A percentile compares a stretch with the other conserved stretches of the same genome.
Conservation (phyloP, 768 basidiomycete species). For the Termitomyces sp. region DNA sequence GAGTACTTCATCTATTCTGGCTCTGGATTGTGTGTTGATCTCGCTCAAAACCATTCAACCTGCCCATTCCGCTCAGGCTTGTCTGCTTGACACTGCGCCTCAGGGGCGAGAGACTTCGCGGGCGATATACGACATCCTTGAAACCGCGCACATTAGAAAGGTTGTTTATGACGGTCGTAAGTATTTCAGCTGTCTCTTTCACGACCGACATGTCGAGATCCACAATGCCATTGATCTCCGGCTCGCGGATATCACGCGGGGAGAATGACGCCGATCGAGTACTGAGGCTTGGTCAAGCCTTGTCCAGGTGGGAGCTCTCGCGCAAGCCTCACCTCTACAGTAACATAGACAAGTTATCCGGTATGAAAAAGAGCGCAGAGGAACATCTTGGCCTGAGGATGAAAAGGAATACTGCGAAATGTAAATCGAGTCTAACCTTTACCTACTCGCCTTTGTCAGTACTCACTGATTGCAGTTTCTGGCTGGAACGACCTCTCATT, state of each 20-base stretch:
- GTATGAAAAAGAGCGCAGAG: neutral
- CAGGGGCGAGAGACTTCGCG: neutral
- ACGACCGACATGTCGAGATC: slow-evolving; percentile 1
- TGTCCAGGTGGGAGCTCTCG: neutral
- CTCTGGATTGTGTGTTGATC: slow-evolving; percentile 13
- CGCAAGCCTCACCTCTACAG: neutral
- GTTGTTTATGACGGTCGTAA: slow-evolving; percentile 9
- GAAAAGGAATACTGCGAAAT: neutral
- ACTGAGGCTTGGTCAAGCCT: neutral
- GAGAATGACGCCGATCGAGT: neutral
- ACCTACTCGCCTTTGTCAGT: neutral
- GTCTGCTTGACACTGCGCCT: slow-evolving; percentile 5
- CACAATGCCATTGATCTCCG: slow-evolving; percentile 6
- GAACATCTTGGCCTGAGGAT: slow-evolving; percentile 1
- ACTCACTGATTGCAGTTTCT: neutral
- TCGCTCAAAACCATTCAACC: slow-evolving; percentile 1
- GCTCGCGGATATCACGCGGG: slow-evolving; percentile 7
- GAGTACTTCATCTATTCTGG: neutral
- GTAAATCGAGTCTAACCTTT: neutral
- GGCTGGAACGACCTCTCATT: slow-evolving; percentile 4
- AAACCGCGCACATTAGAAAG: slow-evolving; percentile 3
- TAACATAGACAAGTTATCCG: slow-evolving; percentile 2
- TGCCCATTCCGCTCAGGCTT: neutral
- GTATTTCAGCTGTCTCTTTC: slow-evolving; percentile 9
- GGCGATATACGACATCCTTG: slow-evolving; percentile 7